These are phyloP conservation scores for Teunomyces stri DNA, from an alignment of 805 yeast species.

Conservation along the genomic window DNA sequence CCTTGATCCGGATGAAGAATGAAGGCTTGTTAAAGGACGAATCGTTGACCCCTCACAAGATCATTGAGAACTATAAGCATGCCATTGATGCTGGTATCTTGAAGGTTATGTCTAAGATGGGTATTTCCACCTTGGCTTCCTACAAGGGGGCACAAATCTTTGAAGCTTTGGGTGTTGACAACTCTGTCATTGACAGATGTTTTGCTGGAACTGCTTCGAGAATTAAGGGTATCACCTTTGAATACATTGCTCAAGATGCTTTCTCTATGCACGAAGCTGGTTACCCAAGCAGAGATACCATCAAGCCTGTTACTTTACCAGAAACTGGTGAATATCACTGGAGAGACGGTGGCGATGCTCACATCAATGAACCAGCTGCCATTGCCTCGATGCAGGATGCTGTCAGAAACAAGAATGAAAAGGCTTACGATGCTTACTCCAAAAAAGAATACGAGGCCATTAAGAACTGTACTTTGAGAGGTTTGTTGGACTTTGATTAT, in stretches of 20 bases:
- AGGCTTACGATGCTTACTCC: constrained; percentile 86
- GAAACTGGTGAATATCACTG: constrained; percentile 98
- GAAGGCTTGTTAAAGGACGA: constrained; percentile 67
- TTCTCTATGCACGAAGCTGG: constrained; percentile 92
- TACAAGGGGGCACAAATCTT: constrained; percentile 98
- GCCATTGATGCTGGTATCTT: constrained; percentile 89
- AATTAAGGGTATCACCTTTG: constrained; percentile 93
- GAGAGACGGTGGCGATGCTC: constrained; percentile 98
- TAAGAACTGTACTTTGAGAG: constrained; percentile 89
- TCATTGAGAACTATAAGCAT: constrained; percentile 75
- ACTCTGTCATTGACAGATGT: constrained; percentile 91
- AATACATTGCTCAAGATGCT: constrained; percentile 95
- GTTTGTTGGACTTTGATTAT: constrained; percentile 87
- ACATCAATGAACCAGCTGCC: constrained; percentile 91
- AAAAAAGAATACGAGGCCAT: constrained; percentile 90
- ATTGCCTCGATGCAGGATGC: constrained; percentile 96
- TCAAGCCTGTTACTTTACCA: constrained; percentile 73
- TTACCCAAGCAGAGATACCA: constrained; percentile 71
- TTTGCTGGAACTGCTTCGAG: constrained; percentile 97
- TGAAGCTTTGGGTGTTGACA: constrained; percentile 94
- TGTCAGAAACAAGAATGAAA: constrained; percentile 94
- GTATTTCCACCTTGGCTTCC: constrained; percentile 96
- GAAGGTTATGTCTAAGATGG: constrained; percentile 99
- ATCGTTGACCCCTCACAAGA: constrained; percentile 53
- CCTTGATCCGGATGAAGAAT: constrained; percentile 76